phyloP scores from a whole-genome alignment of 176 grass and related monocot genomes.

The Oryza punctata region DNA sequence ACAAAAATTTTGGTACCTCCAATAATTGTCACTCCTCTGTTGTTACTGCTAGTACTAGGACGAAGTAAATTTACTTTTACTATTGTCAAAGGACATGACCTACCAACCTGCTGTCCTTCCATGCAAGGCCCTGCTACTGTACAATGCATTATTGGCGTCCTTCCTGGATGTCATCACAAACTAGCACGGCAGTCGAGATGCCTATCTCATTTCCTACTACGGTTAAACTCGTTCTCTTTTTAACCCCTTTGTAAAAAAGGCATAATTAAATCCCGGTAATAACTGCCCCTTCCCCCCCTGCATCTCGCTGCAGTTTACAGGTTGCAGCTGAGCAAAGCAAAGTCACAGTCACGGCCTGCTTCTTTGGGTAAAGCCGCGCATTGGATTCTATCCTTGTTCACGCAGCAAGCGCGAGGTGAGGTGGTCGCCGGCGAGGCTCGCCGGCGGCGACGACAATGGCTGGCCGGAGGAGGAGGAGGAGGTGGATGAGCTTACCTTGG shows the following conservation, averaged over 20 bases:
- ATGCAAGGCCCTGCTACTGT: not conserved
- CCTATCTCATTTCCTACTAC: not conserved
- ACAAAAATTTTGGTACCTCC: no score
- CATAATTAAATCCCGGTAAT: not conserved
- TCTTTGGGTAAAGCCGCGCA: not conserved
- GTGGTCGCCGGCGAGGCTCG: not conserved
- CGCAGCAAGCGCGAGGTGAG: not conserved
- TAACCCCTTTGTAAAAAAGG: not conserved
- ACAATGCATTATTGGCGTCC: conserved; percentile 35
- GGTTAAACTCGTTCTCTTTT: not conserved
- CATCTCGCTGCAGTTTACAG: not conserved
- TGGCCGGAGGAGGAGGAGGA: not conserved
- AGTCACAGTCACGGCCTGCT: not conserved
- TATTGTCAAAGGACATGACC: not conserved
- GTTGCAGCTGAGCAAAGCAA: conserved; percentile 14
- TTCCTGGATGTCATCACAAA: conserved; percentile 43
- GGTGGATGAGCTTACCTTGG: conserved; percentile 51
- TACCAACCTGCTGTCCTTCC: not conserved
- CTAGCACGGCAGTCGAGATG: conserved; percentile 27
- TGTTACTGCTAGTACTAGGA: not conserved
- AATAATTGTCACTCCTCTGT: not conserved
- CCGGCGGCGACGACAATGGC: not conserved
- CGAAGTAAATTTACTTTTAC: not conserved
- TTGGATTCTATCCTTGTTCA: conserved; percentile 36
- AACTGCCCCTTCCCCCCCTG: not conserved